Base-by-base conservation (phyloP, 1,284 basidiomycete species). In the Gomphus bonarii region DNA sequence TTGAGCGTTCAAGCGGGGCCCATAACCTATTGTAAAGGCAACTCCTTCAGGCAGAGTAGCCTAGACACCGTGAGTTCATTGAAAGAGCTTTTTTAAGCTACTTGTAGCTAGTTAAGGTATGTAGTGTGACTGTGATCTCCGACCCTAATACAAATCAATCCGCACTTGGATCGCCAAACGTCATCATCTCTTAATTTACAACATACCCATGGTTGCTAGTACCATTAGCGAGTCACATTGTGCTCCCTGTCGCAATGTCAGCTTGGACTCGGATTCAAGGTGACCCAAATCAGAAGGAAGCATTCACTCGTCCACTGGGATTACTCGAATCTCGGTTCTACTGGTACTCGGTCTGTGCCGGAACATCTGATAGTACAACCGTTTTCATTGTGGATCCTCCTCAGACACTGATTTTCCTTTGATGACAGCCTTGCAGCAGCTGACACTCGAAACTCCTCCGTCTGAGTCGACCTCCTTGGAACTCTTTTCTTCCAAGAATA, bases 361-460 rank as follows among this genome's bases (percentile, higher is more conserved):
- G 78, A 36, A 76, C 75, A 4, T 72, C 77, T 1, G 76, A 78
- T 63, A 72, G 69, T 10, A 58, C 7, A n/a, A 28, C 5, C n/a
- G 31, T 28, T 3, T 30, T 28, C 16, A 47, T 33, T 31, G 7
- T 49, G 28, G 7, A 0, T 6, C 18, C 16, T 8, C 10, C n/a
- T 14, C 22, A 35, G 25, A 11, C 36, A 28, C 22, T 57, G 35
- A 28, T 31, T 6, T 35, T 25, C 14, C 3, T 50, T 51, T 57
- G 28, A 36, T 20, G 75, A 33, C n/a, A 51, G 33, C 22, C 16
- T 36, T 51, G 33, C 7, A 9, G 22, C 18, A 20, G 33, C 18
- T 51, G 31, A 51, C 49, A 35, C 12, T 51, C 18, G 33, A 51
- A 51, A 38, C 20, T 14, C 33, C 33, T n/a, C 44, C 31, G 58